Base-by-base conservation (phyloP, 805 yeast genomes). In the Wickerhamiella brachini region DNA sequence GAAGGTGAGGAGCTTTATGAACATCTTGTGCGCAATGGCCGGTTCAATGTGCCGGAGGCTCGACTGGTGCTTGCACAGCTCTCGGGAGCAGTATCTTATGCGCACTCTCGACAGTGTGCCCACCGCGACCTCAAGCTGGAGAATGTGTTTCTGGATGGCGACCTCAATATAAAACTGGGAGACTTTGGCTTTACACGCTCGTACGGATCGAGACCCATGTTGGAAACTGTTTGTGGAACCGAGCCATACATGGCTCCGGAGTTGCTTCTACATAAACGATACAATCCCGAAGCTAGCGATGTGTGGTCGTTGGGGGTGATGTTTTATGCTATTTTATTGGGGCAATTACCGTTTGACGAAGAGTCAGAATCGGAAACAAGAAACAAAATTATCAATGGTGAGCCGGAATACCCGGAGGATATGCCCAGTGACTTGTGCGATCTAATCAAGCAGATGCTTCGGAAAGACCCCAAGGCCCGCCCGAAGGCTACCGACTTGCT, bases 211-310 rank as follows among this genome's bases (percentile, higher is more conserved):
- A 71, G 82, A 48, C 67, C 73, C 5, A 65, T 82, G 46, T 67
- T 90, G 34, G 84, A 82, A 48, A 93, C 96, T 0, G 73, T 88
- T 1, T 90, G 98, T 67, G 98, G 98, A 2, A 90, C 97, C 0
- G 80, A 88, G 0, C 94, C 87, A 2, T 90, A 90, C 64, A 89
- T 90, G 95, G 96, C 98, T 0, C 98, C 98, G 0, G 98, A 90
- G 63, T 71, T 93, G 54, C 70, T 89, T 17, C 70, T 72, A 51
- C 74, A 80, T 54, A 75, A 77, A 54, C 79, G 80, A 45, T 88
- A 88, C 64, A 79, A 80, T 43, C 97, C 97, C 0, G 81, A 83
- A 58, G 62, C 70, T 4, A 79, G 81, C 1, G 98, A 90, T 63
- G 79, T 85, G 6, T 90, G 98, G 98, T 79, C 96, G 0, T 67